phyloP scores from a whole-genome alignment of 306 rosid species.

The Inga oerstediana region DNA sequence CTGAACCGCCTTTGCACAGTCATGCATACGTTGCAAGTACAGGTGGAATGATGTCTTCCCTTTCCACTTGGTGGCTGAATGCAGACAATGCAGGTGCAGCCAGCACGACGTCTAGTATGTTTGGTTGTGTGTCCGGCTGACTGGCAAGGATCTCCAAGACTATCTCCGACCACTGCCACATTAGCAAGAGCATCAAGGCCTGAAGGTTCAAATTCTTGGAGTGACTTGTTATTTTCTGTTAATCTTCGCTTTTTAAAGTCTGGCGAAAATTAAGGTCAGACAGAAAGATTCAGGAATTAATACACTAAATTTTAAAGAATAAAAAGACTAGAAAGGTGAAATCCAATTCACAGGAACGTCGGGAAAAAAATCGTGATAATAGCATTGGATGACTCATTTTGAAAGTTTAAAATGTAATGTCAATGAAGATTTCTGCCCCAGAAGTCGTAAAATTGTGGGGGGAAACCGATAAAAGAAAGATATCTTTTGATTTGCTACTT shows the following conservation, averaged over 20 bases:
- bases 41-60: conserved; percentile 84
- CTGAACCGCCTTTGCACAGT: conserved; percentile 93
- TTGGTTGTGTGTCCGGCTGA: conserved; percentile 78
- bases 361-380: not conserved
- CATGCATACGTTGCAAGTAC: conserved; percentile 92
- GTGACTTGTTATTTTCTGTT: conserved; percentile 44
- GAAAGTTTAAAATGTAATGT: not conserved
- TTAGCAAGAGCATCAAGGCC: conserved; percentile 95
- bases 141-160: conserved; percentile 52
- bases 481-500: not conserved
- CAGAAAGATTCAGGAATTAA: conserved; percentile 28
- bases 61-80: conserved; percentile 98
- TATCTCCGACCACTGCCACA: conserved; percentile 85
- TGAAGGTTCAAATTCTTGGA: conserved; percentile 61
- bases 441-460: not conserved
- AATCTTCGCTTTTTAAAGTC: conserved; percentile 69
- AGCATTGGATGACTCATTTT: conserved; percentile 3
- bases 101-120: conserved; percentile 93
- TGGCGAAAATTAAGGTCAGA: conserved; percentile 34
- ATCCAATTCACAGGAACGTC: conserved; percentile 7
- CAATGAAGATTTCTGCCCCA: not conserved
- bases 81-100: conserved; percentile 95
- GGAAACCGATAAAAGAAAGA: not conserved
- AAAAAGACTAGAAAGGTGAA: too few species aligned
- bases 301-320: not conserved